These are phyloP conservation scores for Alternaria novae-zelandiae DNA, from an alignment of 2,329 filamentous ascomycete genomes.

Conservation along the genomic window DNA sequence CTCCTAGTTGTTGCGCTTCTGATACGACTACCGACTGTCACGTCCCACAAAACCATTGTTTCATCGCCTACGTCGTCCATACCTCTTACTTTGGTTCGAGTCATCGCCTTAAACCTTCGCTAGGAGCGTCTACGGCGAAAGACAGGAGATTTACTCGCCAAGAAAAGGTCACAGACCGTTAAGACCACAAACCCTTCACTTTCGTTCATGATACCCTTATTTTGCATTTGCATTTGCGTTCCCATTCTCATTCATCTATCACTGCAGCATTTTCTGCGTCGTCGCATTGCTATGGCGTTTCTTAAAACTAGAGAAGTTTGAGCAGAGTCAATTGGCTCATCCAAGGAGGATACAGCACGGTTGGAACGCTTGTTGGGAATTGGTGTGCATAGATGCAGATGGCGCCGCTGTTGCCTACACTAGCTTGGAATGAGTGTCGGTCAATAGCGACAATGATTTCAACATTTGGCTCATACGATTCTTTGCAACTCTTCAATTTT, in stretches of 20 bases:
- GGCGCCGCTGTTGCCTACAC: conserved; percentile 30
- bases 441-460: conserved; percentile 7
- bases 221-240: conserved; percentile 19
- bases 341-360: conserved; percentile 7
- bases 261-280: conserved; percentile 7
- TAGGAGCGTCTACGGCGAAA: not conserved
- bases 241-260: not conserved
- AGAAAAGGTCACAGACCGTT: conserved; percentile 15
- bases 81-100: not conserved
- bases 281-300: conserved; percentile 33
- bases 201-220: conserved; percentile 39
- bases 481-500: not conserved
- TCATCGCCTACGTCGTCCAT: not conserved
- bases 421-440: conserved; percentile 26
- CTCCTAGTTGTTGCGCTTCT: conserved; percentile 4
- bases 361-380: conserved; percentile 25
- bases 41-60: not conserved
- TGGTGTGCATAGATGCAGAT: conserved; percentile 28
- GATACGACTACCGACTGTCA: not conserved
- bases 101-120: not conserved
- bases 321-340: conserved; percentile 19
- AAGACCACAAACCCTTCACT: conserved; percentile 25
- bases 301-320: conserved; percentile 16
- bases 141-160: not conserved
- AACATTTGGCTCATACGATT: not conserved